These are phyloP conservation scores for Boechera divaricarpa DNA, from an alignment of 345 rosid species.

Conservation along the genomic window DNA sequence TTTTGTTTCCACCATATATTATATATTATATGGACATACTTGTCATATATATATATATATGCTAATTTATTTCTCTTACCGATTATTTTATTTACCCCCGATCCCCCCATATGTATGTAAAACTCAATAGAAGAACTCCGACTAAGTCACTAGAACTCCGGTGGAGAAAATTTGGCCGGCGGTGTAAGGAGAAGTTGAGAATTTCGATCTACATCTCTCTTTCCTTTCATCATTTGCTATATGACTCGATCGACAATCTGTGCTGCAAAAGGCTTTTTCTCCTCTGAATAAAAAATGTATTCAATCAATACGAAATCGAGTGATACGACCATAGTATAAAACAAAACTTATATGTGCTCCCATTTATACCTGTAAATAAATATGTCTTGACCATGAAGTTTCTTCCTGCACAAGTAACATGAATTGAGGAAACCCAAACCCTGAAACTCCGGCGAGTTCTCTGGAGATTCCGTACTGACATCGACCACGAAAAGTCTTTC, in stretches of 20 bases:
- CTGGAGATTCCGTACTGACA: constrained; percentile 40
- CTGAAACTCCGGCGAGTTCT: constrained; percentile 37
- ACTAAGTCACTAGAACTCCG: constrained; percentile 76
- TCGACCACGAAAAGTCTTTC: constrained; percentile 30
- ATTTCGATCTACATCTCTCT: constrained; percentile 64
- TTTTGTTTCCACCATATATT: constrained; percentile 35
- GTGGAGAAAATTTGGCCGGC: constrained; percentile 66
- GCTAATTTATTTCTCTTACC: constrained; percentile 29
- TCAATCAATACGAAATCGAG: background rate
- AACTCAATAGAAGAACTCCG: constrained; percentile 28
- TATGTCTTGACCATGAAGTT: constrained; percentile 73
- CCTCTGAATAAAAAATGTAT: constrained; percentile 53
- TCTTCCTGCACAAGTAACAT: constrained; percentile 70
- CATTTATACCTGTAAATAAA: constrained; percentile 77
- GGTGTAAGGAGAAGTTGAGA: constrained; percentile 55
- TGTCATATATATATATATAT: constrained; percentile 34
- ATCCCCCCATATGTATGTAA: constrained; percentile 24
- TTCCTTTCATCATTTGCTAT: constrained; percentile 67
- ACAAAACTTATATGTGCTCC: background rate
- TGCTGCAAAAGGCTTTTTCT: constrained; percentile 85
- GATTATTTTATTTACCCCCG: constrained; percentile 27
- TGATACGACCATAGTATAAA: background rate
- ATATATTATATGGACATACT: constrained; percentile 15
- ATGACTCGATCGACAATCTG: constrained; percentile 74
- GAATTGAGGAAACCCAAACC: constrained; percentile 63